Percentiles rank a stretch among this genome's conserved stretches.
These are phyloP conservation scores for Tilletiopsis washingtonensis DNA, from an alignment of 1,284 basidiomycete genomes.

Conservation along the genomic window DNA sequence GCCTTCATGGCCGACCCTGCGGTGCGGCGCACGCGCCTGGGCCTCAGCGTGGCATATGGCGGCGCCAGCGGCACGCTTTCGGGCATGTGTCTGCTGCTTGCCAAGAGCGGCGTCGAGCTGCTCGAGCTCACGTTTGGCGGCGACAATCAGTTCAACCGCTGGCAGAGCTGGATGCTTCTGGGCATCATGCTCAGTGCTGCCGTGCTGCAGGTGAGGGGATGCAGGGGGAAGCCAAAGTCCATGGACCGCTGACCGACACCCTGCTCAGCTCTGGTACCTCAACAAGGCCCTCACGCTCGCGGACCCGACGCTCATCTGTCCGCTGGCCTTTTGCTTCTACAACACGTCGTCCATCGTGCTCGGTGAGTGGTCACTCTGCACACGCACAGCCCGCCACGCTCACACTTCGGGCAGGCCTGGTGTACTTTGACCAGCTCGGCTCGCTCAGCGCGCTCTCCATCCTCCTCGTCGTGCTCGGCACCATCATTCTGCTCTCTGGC, in stretches of 20 bases:
- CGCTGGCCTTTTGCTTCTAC: constrained; percentile 91
- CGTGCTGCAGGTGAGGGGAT: constrained; percentile 53
- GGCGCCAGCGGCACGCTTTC: constrained; percentile 84
- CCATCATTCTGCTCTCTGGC: constrained; percentile 69
- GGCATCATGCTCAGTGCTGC: constrained; percentile 64
- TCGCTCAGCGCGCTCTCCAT: constrained; percentile 65
- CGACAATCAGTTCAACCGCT: constrained; percentile 77
- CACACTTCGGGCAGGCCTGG: constrained; percentile 50
- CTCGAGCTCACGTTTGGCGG: constrained; percentile 65
- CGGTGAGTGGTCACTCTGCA: constrained; percentile 6
- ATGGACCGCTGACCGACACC: neutral
- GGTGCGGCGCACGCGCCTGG: no score
- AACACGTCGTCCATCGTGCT: constrained; percentile 65
- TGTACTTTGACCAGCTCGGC: constrained; percentile 84
- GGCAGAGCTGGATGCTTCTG: constrained; percentile 70
- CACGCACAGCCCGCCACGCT: neutral
- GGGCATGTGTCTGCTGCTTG: constrained; percentile 85
- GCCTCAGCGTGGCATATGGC: constrained; percentile 77
- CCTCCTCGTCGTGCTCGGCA: constrained; percentile 68
- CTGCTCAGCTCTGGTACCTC: constrained; percentile 69
- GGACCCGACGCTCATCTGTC: constrained; percentile 77
- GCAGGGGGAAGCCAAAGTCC: neutral
- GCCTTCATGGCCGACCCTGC: no score
- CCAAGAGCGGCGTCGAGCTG: constrained; percentile 87
- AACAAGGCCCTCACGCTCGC: constrained; percentile 73